These are phyloP conservation scores for Sclerotinia nivalis DNA, from an alignment of 2,329 filamentous ascomycete genomes.

Conservation along the genomic window DNA sequence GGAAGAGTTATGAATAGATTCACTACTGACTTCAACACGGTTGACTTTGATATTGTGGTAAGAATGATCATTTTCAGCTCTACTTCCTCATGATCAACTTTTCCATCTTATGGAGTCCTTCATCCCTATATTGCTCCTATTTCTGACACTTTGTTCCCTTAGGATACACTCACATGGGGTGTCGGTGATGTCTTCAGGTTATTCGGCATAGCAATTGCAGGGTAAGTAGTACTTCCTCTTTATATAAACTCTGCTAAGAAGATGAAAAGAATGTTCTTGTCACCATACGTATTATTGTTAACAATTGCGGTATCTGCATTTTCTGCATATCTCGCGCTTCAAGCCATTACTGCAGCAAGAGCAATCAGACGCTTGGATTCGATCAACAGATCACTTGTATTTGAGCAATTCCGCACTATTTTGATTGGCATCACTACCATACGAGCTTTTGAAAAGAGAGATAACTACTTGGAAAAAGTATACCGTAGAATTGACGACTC, in stretches of 20 bases:
- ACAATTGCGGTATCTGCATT: constrained; percentile 9
- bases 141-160: neutral
- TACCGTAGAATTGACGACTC: constrained; percentile 65
- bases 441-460: constrained; percentile 68
- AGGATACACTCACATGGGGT: constrained; percentile 16
- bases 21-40: constrained; percentile 62
- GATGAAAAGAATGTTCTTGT: constrained; percentile 47
- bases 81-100: neutral
- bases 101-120: too few relatives aligned
- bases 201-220: constrained; percentile 63
- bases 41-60: constrained; percentile 22
- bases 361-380: constrained; percentile 75
- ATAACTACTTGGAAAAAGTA: constrained; percentile 67
- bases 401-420: constrained; percentile 67
- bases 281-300: constrained; percentile 59
- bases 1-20: constrained; percentile 75
- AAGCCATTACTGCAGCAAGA: constrained; percentile 59
- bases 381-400: constrained; percentile 73
- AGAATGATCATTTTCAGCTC: neutral
- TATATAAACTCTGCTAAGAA: neutral
- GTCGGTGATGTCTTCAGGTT: constrained; percentile 40
- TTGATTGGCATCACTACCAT: constrained; percentile 73
- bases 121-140: neutral
- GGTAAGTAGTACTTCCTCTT: constrained; percentile 25
- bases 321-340: constrained; percentile 11